Percentiles rank a stretch among this genome's conserved stretches.
These are phyloP conservation scores for Sporisorium reilianum DNA, from an alignment of 1,284 basidiomycete genomes.

Conservation along the genomic window DNA sequence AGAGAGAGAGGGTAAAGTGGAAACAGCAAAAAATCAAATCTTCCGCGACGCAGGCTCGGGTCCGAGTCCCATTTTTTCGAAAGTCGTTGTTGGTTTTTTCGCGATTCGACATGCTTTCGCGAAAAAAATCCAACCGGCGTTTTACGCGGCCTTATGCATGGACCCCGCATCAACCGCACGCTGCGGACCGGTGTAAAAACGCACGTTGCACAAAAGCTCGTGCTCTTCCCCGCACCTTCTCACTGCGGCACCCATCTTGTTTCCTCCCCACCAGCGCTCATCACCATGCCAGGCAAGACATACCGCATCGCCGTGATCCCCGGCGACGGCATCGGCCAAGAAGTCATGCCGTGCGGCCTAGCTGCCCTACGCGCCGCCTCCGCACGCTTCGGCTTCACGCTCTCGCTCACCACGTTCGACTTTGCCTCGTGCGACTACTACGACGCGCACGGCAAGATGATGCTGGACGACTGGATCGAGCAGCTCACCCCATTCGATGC, in stretches of 20 bases:
- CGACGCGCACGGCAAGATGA: conserved; percentile 69
- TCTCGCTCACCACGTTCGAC: conserved; percentile 71
- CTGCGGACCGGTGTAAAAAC: not conserved
- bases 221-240: conserved; percentile 1
- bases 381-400: conserved; percentile 66
- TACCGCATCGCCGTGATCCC: conserved; percentile 74
- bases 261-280: not conserved
- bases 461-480: conserved; percentile 70
- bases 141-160: not conserved
- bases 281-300: conserved; percentile 26
- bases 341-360: conserved; percentile 63
- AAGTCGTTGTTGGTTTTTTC: not conserved
- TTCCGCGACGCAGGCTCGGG: conserved; percentile 22
- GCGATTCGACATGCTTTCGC: conserved; percentile 6
- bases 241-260: not conserved
- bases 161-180: not conserved
- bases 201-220: not conserved
- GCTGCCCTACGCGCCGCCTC: conserved; percentile 57
- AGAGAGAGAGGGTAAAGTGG: not conserved
- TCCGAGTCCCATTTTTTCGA: conserved; percentile 11
- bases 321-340: conserved; percentile 75
- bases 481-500: conserved; percentile 69
- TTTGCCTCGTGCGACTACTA: conserved; percentile 70
- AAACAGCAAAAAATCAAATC: conserved; percentile 28
- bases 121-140: conserved; percentile 14